Evolutionary conservation across 805 yeast species (phyloP).

Genomic region (Kodamaea hsintzibuensis): DNA sequence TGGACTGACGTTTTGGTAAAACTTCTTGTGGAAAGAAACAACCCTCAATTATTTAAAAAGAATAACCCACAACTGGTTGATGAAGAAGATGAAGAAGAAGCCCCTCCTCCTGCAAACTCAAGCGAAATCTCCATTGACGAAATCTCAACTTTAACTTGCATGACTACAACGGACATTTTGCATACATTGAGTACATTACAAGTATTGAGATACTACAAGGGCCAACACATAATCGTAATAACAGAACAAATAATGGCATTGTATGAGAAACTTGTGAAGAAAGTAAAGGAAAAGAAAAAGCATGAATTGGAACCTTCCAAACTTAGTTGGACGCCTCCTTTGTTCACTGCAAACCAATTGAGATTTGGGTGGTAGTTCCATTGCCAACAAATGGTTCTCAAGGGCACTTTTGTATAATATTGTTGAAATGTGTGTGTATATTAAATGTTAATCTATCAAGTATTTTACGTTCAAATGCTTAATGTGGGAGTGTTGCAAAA

Average conservation of each 20-base stretch:
- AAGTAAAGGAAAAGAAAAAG: conserved; percentile 63
- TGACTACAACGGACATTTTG: conserved; percentile 94
- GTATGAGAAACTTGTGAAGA: conserved; percentile 61
- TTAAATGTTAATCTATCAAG: neutral
- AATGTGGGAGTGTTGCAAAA: no score
- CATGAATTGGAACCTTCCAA: conserved; percentile 72
- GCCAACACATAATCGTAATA: conserved; percentile 86
- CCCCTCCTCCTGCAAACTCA: conserved; percentile 15
- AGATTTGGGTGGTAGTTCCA: conserved; percentile 83
- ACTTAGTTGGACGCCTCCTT: conserved; percentile 92
- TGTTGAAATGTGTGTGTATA: neutral
- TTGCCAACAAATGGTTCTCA: no score
- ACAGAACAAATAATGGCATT: conserved; percentile 79
- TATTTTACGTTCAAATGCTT: no score
- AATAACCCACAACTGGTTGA: conserved; percentile 32
- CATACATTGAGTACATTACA: conserved; percentile 92
- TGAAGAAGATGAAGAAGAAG: conserved; percentile 16
- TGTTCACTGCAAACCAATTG: conserved; percentile 91
- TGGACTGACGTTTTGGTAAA: conserved; percentile 92
- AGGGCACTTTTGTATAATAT: neutral
- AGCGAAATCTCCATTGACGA: conserved; percentile 84
- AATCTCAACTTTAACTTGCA: conserved; percentile 78
- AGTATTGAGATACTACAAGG: conserved; percentile 88
- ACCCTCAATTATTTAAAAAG: conserved; percentile 37
- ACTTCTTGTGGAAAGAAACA: conserved; percentile 60